Conservation (phyloP, 805 yeast species). For the Saccharomycopsis guyanensis region DNA sequence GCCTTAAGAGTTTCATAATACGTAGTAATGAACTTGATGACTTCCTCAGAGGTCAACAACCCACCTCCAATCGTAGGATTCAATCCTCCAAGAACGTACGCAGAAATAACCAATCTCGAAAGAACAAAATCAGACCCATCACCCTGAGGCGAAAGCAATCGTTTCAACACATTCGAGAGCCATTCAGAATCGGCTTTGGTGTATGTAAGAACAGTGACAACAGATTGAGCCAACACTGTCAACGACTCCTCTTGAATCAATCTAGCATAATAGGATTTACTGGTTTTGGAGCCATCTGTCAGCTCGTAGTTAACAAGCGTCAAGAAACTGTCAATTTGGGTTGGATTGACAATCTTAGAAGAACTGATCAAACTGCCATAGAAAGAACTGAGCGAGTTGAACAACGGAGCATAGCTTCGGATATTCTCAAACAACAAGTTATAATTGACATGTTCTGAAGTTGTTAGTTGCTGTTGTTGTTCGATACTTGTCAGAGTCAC, state of each 20-base stretch:
- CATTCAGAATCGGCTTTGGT: neutral
- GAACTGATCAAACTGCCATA: slow-evolving; percentile 21
- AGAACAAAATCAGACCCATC: slow-evolving; percentile 14
- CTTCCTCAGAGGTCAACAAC: neutral
- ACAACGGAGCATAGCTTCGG: slow-evolving; percentile 20
- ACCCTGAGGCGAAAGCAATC: neutral
- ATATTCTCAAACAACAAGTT: slow-evolving; percentile 10
- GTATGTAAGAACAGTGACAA: slow-evolving; percentile 16
- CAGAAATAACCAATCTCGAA: slow-evolving; percentile 6
- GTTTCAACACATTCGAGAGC: neutral
- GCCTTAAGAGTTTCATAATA: neutral
- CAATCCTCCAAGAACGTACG: slow-evolving; percentile 10
- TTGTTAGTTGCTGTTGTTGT: no score
- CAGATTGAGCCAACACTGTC: slow-evolving; percentile 23
- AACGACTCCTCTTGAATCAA: slow-evolving; percentile 25
- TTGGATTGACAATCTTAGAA: slow-evolving; percentile 2
- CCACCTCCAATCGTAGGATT: neutral
- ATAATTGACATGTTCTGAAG: neutral
- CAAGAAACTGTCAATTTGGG: neutral
- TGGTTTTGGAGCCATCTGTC: slow-evolving; percentile 1
- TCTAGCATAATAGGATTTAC: slow-evolving; percentile 19
- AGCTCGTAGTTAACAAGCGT: slow-evolving; percentile 3
- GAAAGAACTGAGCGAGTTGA: slow-evolving; percentile 26
- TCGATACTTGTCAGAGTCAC: neutral
- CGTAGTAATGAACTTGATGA: neutral